Evolutionary conservation across 495 filamentous ascomycete genomes (phyloP).

Genomic region (Aspergillus olivimuriae): DNA sequence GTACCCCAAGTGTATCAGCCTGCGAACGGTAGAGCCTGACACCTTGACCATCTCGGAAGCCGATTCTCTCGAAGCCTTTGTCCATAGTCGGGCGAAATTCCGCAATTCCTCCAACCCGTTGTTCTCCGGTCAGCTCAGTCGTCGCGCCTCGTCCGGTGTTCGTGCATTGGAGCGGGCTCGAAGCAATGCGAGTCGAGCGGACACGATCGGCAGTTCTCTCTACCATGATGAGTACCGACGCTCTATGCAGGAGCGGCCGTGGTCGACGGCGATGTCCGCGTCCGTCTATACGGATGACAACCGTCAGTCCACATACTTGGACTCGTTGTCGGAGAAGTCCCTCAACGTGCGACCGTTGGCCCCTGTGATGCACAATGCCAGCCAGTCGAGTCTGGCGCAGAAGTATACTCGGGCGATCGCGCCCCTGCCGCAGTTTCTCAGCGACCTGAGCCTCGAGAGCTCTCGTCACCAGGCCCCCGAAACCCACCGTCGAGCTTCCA

Average conservation of each 20-base stretch:
- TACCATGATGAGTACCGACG: conserved; percentile 32
- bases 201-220: conserved; percentile 31
- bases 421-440: conserved; percentile 39
- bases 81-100: conserved; percentile 37
- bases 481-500: neutral
- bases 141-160: conserved; percentile 28
- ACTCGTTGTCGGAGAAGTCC: conserved; percentile 22
- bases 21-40: conserved; percentile 31
- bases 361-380: conserved; percentile 17
- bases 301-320: conserved; percentile 18
- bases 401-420: conserved; percentile 38
- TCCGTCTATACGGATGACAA: conserved; percentile 39
- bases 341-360: conserved; percentile 14
- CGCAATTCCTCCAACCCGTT: conserved; percentile 40
- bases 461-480: conserved; percentile 13
- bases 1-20: conserved; percentile 27
- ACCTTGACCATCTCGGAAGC: conserved; percentile 33
- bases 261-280: conserved; percentile 33
- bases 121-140: conserved; percentile 34
- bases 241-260: conserved; percentile 29
- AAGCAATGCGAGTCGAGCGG: conserved; percentile 34
- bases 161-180: conserved; percentile 32
- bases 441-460: conserved; percentile 31
- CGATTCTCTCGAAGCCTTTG: conserved; percentile 40
- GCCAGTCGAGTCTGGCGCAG: conserved; percentile 36